Base-by-base conservation (phyloP, 1,284 basidiomycete species). In the Cryptococcus wingfieldii region DNA sequence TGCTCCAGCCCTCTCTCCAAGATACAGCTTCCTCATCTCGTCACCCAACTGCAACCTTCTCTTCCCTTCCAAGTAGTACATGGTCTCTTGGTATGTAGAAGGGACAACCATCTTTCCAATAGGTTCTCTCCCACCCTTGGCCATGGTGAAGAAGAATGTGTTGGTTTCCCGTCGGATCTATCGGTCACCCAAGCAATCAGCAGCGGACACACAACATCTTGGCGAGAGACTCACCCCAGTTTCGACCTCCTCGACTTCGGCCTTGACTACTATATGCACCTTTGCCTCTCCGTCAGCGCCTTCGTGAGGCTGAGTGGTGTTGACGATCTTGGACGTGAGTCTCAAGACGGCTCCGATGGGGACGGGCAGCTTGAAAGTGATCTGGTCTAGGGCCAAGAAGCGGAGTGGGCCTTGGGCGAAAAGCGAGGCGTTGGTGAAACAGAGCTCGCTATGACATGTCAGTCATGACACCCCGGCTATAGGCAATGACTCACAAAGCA, bases 291-390 rank as follows among this genome's bases (percentile, higher is more conserved):
- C 67, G 18, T 68, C 60, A 16, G 54, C 50, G n/a, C 60, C 67
- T 13, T 67, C 62, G 41, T 64, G 53, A 14, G 70, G 71, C 47
- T 54, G 48, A 2, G 73, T 71, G 1, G 75, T 73, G 51, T 74
- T 65, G 23, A 75, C 79, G 37, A 90, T 82, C 61, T 83, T 81
- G 1, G 87, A 87, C 2, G 83, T 83, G 42, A 90, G 79, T 9
- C 85, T 82, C 9, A 90, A 81, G 50, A 90, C 86, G 0, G 86
- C 88, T 5, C 88, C 89, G 51, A 90, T 89, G 3, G 87, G 86
- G 0, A 91, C 88, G 0, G 88, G 88, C n/a, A 83, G 81, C 47
- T 83, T 80, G 77, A 91, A 90, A 2, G 84, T 83, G 69, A 90
- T 89, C 50, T 84, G 83, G 69, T 90, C 88, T 10, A 90, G 81